A percentile compares a stretch with the other conserved stretches of the same genome.
These are phyloP conservation scores for Lineolata rhizophorae DNA, from an alignment of 495 filamentous ascomycete species.

Conservation along the genomic window DNA sequence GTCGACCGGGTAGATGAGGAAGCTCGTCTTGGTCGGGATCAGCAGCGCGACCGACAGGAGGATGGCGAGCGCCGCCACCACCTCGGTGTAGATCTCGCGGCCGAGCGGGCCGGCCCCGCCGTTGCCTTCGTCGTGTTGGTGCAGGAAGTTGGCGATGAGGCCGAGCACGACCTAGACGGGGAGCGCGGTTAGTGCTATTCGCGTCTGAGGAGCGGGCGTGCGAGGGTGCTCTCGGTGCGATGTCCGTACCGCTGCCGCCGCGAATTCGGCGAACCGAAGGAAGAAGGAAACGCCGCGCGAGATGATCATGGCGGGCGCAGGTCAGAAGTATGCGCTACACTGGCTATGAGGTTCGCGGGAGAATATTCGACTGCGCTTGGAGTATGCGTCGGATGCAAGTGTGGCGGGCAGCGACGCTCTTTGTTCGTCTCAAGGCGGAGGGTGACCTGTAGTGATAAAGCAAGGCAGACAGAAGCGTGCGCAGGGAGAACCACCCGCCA, in stretches of 20 bases:
- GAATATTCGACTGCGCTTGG: no score
- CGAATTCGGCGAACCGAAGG: conserved; percentile 22
- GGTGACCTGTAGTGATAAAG: no score
- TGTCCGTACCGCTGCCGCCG: conserved; percentile 15
- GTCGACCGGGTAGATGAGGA: conserved; percentile 16
- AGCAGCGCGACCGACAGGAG: conserved; percentile 30
- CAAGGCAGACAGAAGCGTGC: no score
- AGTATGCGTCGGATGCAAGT: no score
- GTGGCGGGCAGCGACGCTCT: no score
- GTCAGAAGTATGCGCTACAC: no score
- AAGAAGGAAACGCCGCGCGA: conserved; percentile 27
- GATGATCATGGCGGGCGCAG: conserved; percentile 14
- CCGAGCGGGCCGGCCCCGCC: conserved; percentile 22
- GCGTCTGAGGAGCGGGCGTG: neutral
- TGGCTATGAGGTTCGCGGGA: no score
- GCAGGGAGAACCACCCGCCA: no score
- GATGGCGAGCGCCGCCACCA: conserved; percentile 32
- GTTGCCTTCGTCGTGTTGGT: conserved; percentile 13
- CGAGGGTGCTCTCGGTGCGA: neutral
- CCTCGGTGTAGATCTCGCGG: conserved; percentile 37
- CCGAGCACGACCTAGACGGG: conserved; percentile 34
- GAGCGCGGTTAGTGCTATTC: neutral
- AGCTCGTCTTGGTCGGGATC: conserved; percentile 26
- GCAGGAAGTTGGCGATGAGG: conserved; percentile 31
- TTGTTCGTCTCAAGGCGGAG: no score